Percentiles rank a stretch among this genome's conserved stretches.
These are phyloP conservation scores for Vigna reflexopilosa DNA, from an alignment of 306 rosid species.

Conservation along the genomic window DNA sequence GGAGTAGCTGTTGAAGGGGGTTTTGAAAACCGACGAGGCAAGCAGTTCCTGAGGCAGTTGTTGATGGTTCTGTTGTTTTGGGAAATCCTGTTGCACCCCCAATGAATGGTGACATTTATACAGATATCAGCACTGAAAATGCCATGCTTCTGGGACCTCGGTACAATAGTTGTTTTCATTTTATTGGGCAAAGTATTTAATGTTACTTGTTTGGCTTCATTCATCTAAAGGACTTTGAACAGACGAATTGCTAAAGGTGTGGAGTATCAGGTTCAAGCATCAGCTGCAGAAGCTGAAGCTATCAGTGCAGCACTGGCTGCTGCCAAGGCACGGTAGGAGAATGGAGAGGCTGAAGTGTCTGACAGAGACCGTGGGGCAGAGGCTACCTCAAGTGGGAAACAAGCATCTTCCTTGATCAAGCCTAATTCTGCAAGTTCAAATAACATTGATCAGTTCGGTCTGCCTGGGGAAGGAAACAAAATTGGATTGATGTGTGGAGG, in stretches of 20 bases:
- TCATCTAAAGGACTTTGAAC: constrained; percentile 43
- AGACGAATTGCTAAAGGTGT: constrained; percentile 92
- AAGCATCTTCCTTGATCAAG: constrained; percentile 79
- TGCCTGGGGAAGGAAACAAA: too few species aligned
- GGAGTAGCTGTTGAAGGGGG: too few species aligned
- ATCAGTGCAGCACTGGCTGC: constrained; percentile 97
- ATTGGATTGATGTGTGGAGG: too few species aligned
- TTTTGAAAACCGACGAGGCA: constrained; percentile 48
- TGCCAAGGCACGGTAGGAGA: constrained; percentile 96
- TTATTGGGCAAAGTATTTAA: constrained; percentile 34
- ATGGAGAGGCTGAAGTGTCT: constrained; percentile 93
- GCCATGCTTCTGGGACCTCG: constrained; percentile 92
- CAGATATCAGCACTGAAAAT: constrained; percentile 97
- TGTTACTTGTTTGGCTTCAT: constrained; percentile 36
- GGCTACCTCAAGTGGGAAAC: constrained; percentile 98
- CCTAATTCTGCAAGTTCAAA: constrained; percentile 82
- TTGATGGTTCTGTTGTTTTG: constrained; percentile 91
- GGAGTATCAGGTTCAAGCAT: constrained; percentile 96
- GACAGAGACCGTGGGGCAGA: constrained; percentile 99
- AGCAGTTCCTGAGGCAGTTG: constrained; percentile 68
- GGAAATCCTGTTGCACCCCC: constrained; percentile 99
- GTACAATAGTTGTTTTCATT: constrained; percentile 54
- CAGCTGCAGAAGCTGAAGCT: constrained; percentile 99
- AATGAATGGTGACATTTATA: constrained; percentile 92
- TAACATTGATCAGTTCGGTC: constrained; percentile 23